These are phyloP conservation scores for Calonectria hawksworthii DNA, from an alignment of 2,329 filamentous ascomycete genomes.

Conservation along the genomic window DNA sequence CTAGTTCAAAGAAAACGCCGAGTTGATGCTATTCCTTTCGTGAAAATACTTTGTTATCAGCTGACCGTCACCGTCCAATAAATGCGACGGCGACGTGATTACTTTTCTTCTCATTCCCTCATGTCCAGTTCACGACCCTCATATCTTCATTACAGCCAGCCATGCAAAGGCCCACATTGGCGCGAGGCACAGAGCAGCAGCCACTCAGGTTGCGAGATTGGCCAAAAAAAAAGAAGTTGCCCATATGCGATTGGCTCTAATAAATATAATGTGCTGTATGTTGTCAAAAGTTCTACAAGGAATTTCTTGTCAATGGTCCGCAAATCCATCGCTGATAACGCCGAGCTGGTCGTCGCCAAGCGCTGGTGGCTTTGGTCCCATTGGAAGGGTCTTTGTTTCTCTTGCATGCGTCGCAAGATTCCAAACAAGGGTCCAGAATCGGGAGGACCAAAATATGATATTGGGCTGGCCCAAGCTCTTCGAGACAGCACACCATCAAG, in stretches of 20 bases:
- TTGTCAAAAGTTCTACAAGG: neutral
- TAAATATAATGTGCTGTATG: neutral
- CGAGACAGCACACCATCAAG: neutral
- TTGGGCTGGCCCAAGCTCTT: neutral
- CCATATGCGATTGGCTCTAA: neutral
- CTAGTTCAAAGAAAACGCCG: conserved; percentile 1
- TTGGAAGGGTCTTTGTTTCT: too few species aligned
- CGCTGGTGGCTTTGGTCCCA: neutral
- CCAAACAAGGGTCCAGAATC: neutral
- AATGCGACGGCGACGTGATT: neutral
- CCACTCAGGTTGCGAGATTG: neutral
- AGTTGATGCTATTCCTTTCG: neutral
- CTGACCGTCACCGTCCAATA: neutral
- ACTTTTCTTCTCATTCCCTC: neutral
- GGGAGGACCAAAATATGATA: neutral
- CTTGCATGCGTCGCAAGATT: neutral
- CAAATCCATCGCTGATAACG: too few species aligned
- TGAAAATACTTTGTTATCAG: conserved; percentile 8
- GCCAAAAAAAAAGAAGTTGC: neutral
- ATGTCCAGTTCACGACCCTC: neutral
- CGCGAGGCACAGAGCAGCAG: too few species aligned
- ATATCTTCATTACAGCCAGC: neutral
- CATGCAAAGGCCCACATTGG: neutral
- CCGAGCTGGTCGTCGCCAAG: neutral
- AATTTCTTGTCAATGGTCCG: neutral